Evolutionary conservation across 2,329 filamentous ascomycete genomes (phyloP), one percentile per base, ranked within the genome.

Genomic region (Calonectria pteridis): DNA sequence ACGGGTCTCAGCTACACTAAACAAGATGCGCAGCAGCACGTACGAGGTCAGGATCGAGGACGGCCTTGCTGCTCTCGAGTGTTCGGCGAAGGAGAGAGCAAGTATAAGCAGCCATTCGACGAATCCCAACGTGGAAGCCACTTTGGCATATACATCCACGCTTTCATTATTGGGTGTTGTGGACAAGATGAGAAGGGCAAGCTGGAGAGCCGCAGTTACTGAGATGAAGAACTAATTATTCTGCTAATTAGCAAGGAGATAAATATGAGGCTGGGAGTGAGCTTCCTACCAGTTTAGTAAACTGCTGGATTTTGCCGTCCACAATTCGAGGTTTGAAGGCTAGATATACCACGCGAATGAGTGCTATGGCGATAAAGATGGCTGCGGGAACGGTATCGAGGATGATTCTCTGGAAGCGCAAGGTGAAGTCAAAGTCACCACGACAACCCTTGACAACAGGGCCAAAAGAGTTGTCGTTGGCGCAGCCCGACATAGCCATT

Each of bases 341-440:
- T 20, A 73, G 59, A 59, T 40, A 43, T 9, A 65, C 7, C 2
- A 67, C 50, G 28, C 67, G 73, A 0, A 55, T n/a, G n/a, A 70
- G 6, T 49, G 68, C 49, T 85, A 86, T 14, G 28, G 31, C 14
- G 16, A 28, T 53, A 0, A 86, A 67, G 9, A 81, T 71, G 31
- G 26, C 37, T 0, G 83, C 77, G 0, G 87, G 86, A 1, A 85
- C 70, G 13, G 87, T 78, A 3, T 83, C 82, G 50, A 88, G 84
- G 55, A 88, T 81, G 4, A 86, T 77, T 58, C 85, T 82, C 76
- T 88, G 86, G 67, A 89, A 88, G 23, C 79, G 81, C 64, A 88
- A 76, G 11, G 86, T 88, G 58, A 88, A 87, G 75, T 88, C 87
- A 72, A 88, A 88, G 69, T 86, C 83, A 73, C 79, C 82, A 13